phyloP scores from a whole-genome alignment of 495 filamentous ascomycete species.

The Rusavskia elegans region DNA sequence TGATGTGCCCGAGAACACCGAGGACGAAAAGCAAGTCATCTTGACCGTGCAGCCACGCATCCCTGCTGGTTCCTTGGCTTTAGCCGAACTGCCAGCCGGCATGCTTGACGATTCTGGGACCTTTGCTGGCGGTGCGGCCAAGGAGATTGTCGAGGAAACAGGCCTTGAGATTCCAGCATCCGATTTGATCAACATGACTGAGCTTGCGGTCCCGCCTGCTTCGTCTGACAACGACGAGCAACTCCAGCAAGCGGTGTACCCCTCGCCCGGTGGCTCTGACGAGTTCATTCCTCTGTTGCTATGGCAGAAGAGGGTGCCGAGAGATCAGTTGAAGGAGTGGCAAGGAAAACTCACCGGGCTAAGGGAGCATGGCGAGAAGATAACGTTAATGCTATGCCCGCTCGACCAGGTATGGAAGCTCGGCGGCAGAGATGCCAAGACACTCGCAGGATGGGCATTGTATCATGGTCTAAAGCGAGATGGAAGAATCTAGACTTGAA shows the following conservation, averaged over 20 bases:
- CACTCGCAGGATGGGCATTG: slow-evolving; percentile 58
- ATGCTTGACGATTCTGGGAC: slow-evolving; percentile 71
- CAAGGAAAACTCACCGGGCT: slow-evolving; percentile 65
- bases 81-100: slow-evolving; percentile 73
- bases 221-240: slow-evolving; percentile 23
- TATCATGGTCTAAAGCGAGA: slow-evolving; percentile 57
- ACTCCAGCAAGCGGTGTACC: slow-evolving; percentile 52
- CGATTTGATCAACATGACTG: slow-evolving; percentile 56
- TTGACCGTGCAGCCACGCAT: slow-evolving; percentile 75
- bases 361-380: slow-evolving; percentile 67
- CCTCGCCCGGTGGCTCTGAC: slow-evolving; percentile 67
- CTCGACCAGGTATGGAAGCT: slow-evolving; percentile 64
- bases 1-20: slow-evolving; percentile 32
- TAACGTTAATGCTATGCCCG: slow-evolving; percentile 56
- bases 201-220: slow-evolving; percentile 26
- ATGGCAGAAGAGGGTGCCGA: slow-evolving; percentile 50
- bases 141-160: slow-evolving; percentile 72
- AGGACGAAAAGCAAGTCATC: slow-evolving; percentile 50
- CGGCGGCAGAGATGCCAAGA: slow-evolving; percentile 63
- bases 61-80: slow-evolving; percentile 56
- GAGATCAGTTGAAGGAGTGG: slow-evolving; percentile 47
- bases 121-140: slow-evolving; percentile 63
- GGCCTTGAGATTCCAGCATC: slow-evolving; percentile 39
- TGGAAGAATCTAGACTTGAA: slow-evolving; percentile 36
- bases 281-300: slow-evolving; percentile 71